Evolutionary conservation across 2,329 filamentous ascomycete genomes (phyloP), one percentile per base, ranked within the genome.

Genomic region (Fusarium buxicola): DNA sequence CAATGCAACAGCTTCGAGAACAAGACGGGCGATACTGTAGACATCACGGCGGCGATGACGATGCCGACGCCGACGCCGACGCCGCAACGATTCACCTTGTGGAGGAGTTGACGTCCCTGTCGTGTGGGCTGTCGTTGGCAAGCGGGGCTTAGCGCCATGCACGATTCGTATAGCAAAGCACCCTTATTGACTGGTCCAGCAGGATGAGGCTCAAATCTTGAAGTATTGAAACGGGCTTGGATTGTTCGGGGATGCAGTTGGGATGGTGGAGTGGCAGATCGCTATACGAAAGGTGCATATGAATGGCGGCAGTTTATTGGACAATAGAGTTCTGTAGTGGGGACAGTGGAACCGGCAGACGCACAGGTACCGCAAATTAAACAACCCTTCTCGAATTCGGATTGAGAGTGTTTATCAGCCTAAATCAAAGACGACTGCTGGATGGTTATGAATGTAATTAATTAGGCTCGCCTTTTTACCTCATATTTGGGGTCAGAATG

Each of bases 121-220:
- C 10, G 34, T 8, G 39, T 59, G 24, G 39, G 35, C 16, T 50
- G 59, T 60, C 41, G 59, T 63, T 55, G 48, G 47, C 16, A 16
- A 40, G 36, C 48, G 56, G 39, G 59, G 67, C 55, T 59, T 69
- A 69, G 67, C 65, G 60, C 63, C 63, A 64, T 70, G 68, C 68
- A 70, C 46, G 58, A 63, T 70, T 70, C 68, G 68, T 70, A 66
- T 70, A 70, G 68, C 67, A 69, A 34, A 45, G 21, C 21, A 61
- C 47, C 50, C 60, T 54, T 46, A 60, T 31, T 21, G 40, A 34
- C 16, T 21, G 21, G 39, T 28, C 31, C 28, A 30, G 36, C 12
- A 34, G 25, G 32, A 66, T 65, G 61, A 65, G 61, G 61, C 61
- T 64, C 51, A 65, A 65, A 46, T 48, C 27, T 57, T 34, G 55